Base-by-base conservation (phyloP, 169 alveolate genomes). In the Theileria parva region DNA sequence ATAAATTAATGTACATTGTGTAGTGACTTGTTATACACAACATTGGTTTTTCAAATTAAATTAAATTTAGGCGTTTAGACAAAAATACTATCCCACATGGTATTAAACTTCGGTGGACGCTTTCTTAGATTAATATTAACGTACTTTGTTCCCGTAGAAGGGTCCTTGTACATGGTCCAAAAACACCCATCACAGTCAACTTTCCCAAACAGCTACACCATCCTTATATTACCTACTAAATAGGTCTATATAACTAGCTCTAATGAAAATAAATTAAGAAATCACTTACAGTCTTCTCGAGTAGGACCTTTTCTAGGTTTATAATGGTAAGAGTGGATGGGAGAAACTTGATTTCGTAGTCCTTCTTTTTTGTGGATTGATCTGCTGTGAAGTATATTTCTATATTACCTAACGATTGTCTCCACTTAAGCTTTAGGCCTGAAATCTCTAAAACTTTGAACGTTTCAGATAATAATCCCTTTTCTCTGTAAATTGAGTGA, bases 141-240 rank as follows among this genome's bases (percentile, higher is more conserved):
- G 39, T 44, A 80, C 78, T 34, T 80, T 39, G 30, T 74, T 75
- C 57, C 37, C 0, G 32, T 51, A 59, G 77, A 3, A 1, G 84
- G 79, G 48, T 61, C 27, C 48, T 80, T 63, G n/a, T 80, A 74
- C 84, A 80, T 73, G 0, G 79, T 71, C 88, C 88, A 80, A 64
- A 80, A 80, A 69, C 79, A 72, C 23, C 88, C 88, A n/a, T 80
- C 88, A 32, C 65, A 70, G 66, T 80, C 83, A 28, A 80, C 79
- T 66, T 80, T 80, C 48, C 88, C 88, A 34, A 48, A 53, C 48
- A 79, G 55, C 63, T 70, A 32, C 25, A 25, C 34, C 5, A 28
- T 63, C 27, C n/a, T 23, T 63, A 44, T 4, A 44, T 44, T 44
- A 44, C 53, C 53, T 11, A 13, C 3, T 44, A 44, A 44, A 44